Evolutionary conservation across 768 basidiomycete species (phyloP).

Genomic region (Boletus pseudopeckii): DNA sequence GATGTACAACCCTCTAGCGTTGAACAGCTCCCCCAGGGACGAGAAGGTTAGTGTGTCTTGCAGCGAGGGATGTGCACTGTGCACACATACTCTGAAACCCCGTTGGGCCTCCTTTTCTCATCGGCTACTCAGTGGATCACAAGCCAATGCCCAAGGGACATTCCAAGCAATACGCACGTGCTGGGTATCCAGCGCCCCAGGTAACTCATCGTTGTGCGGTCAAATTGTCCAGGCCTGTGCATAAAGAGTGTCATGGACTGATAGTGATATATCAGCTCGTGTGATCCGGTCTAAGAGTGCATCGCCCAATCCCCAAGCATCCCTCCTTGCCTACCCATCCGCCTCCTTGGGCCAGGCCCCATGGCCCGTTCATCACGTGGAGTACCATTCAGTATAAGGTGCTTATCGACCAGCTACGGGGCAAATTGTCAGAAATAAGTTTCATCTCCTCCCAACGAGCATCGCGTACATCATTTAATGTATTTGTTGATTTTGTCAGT

Average conservation of each 20-base stretch:
- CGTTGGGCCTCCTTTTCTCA: not conserved
- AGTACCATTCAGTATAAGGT: constrained; percentile 55
- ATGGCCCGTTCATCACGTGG: constrained; percentile 49
- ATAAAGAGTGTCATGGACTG: not conserved
- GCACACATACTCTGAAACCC: not conserved
- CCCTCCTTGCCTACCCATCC: constrained; percentile 47
- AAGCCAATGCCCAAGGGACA: not conserved
- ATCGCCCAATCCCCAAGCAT: constrained; percentile 54
- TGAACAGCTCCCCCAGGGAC: not conserved
- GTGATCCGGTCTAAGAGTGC: constrained; percentile 34
- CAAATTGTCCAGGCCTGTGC: not conserved
- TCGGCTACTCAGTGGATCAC: not conserved
- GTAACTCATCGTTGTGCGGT: not conserved
- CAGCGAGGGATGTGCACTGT: too few species aligned
- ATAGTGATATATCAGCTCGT: not conserved
- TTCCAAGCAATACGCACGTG: not conserved
- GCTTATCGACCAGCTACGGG: constrained; percentile 73
- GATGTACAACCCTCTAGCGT: constrained; percentile 41
- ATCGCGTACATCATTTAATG: constrained; percentile 81
- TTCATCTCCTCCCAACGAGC: not conserved
- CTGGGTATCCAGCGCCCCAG: not conserved
- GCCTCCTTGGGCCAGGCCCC: constrained; percentile 46
- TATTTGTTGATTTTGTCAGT: constrained; percentile 83
- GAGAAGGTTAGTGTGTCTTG: not conserved
- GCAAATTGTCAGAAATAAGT: constrained; percentile 1